Conservation (phyloP, 1,139 yeast species). For the Geotrichum fermentans region DNA sequence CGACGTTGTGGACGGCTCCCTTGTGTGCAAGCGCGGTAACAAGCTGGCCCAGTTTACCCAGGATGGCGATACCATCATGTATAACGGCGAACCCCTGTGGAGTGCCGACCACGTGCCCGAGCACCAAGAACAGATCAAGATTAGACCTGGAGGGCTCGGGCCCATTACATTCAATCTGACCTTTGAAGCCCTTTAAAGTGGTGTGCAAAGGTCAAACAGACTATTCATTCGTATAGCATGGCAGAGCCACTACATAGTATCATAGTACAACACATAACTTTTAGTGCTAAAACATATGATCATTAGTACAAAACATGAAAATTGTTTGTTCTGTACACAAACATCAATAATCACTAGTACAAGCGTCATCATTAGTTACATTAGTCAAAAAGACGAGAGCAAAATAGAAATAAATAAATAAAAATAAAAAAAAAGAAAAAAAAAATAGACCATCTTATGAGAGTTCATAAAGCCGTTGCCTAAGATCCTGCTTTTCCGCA, state of each 20-base stretch:
- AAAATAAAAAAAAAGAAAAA: not conserved
- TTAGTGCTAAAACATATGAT: not conserved
- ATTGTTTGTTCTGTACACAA: not conserved
- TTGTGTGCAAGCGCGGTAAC: constrained; percentile 37
- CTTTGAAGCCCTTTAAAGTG: constrained; percentile 29
- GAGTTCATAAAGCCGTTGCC: constrained; percentile 8
- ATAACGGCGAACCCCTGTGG: constrained; percentile 65
- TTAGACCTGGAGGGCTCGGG: constrained; percentile 48
- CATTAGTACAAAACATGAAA: not conserved
- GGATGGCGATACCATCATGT: constrained; percentile 41
- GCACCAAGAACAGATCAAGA: constrained; percentile 49
- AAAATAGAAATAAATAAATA: not conserved
- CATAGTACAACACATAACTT: not conserved
- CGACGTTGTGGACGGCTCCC: constrained; percentile 44
- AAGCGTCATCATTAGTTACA: not conserved
- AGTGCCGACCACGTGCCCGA: constrained; percentile 52
- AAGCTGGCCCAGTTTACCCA: constrained; percentile 35
- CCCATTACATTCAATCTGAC: constrained; percentile 43
- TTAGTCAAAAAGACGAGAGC: not conserved
- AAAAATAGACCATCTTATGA: not conserved
- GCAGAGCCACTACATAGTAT: too few species aligned
- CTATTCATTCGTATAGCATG: too few species aligned
- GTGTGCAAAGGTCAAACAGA: too few species aligned
- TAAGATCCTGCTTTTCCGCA: constrained; percentile 8
- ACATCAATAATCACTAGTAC: not conserved